These are phyloP conservation scores for Penicillium glabrum DNA, from an alignment of 2,329 filamentous ascomycete genomes.

Conservation along the genomic window DNA sequence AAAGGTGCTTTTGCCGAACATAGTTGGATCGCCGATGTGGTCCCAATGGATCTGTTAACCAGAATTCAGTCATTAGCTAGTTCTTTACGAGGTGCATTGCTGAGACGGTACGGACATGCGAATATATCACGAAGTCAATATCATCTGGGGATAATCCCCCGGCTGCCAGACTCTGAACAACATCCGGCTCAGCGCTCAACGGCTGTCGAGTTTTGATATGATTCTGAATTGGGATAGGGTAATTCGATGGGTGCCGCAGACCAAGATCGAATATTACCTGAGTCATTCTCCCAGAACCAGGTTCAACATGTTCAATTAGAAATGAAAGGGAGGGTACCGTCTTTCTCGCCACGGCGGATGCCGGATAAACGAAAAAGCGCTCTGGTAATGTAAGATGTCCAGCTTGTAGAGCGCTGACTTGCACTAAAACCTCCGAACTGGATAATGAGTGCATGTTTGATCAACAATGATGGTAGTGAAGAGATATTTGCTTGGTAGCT, in stretches of 20 bases:
- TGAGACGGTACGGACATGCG: background rate
- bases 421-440: too few relatives aligned
- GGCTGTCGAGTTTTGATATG: background rate
- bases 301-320: slow-evolving; percentile 26
- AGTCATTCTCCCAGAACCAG: too few relatives aligned
- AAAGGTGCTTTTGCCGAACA: background rate
- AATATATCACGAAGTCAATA: background rate
- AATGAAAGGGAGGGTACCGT: slow-evolving; percentile 34
- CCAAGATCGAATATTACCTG: background rate
- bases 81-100: too few relatives aligned
- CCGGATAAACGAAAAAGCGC: too few relatives aligned
- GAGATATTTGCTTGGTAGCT: too few relatives aligned
- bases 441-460: too few relatives aligned
- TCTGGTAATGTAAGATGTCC: too few relatives aligned
- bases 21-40: background rate
- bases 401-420: too few relatives aligned
- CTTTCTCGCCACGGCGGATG: too few relatives aligned
- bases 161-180: background rate
- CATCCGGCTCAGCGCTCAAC: background rate
- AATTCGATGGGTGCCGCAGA: background rate
- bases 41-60: background rate
- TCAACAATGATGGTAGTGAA: too few relatives aligned
- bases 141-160: background rate
- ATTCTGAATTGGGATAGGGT: background rate
- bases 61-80: too few relatives aligned